Base-by-base conservation (phyloP, 1,139 yeast genomes). In the Trichomonascaceae sp. region DNA sequence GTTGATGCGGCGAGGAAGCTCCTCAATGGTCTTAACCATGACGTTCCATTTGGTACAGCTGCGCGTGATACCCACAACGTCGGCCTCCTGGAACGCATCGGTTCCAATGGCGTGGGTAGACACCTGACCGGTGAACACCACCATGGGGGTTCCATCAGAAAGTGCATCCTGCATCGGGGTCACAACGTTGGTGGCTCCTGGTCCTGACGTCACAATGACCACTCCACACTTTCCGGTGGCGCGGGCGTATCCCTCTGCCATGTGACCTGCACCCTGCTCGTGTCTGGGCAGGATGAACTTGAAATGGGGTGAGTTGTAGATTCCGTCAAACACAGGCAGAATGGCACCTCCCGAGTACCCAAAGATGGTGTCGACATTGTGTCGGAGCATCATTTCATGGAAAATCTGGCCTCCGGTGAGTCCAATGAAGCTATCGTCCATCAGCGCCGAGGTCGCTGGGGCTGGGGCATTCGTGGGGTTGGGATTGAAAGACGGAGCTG, bases 261-360 rank as follows among this genome's bases (percentile, higher is more conserved):
- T 89, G 61, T 89, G 98, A 34, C 98, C 98, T 16, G 98, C 98
- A 59, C 98, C 98, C 64, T 89, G 98, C 60, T 89, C 98, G 57
- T 89, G 98, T 54, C 93, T 74, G 34, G 98, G 98, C 48, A 89
- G 67, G 38, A 89, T 82, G 57, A 89, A 89, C 47, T 76, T 75
- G 67, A 89, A 87, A 51, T 79, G 74, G 38, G 79, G 77, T 13
- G 95, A 81, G 64, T 87, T 80, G 67, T 80, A 81, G 50, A 89
- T 89, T 46, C 97, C 98, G 56, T 89, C 98, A 54, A 80, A 89
- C 22, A 89, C 98, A 16, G 98, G 97, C 51, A 89, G 70, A 54
- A 89, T 89, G 47, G 98, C 98, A 56, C 98, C 98, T 51, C 98
- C 97, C 35, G 97, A 93, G 62, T 81, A 84, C 31, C 95, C 95